Base-by-base conservation (phyloP, 1,139 yeast species). In the Yamadazyma diospyri region DNA sequence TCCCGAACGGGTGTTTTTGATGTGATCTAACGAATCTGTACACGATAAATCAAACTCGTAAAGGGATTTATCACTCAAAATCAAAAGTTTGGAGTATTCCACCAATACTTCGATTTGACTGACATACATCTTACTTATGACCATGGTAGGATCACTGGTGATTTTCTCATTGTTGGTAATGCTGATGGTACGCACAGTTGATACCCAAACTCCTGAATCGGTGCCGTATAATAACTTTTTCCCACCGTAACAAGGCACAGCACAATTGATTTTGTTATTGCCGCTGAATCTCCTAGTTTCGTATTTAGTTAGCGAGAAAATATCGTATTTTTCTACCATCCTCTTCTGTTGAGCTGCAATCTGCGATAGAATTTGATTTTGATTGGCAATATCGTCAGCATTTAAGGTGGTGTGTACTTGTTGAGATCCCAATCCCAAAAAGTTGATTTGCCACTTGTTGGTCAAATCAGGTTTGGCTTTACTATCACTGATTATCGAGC, bases 191-290 rank as follows among this genome's bases (percentile, higher is more conserved):
- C 75, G 53, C 25, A 72, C 76, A 0, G 84, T 76, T 29, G 94
- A 79, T 29, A 87, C 78, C 72, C 85, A 94, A 6, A 92, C 80
- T 7, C 98, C 98, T 3, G 81, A 74, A 53, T 88, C 95, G 0
- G 97, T 88, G 30, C 97, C 97, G 50, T 86, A 89, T 29, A 92
- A 59, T 45, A 89, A 62, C 56, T 89, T 86, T 43, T 95, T 76
- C 16, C 98, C 97, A 36, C 97, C 97, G 51, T 92, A 95, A 55
- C 89, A 82, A 20, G 97, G 95, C 23, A 86, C 89, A 18, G 92
- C 94, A 64, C 97, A 88, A 51, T 86, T 88, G 46, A 92, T 87
- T 43, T 82, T 78, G 41, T 68, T 68, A 51, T 86, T 85, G 16
- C 81, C 79, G 30, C 67, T 64, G 57, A 89, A 89, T 50, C 81